Evolutionary conservation across 2,329 filamentous ascomycete species (phyloP).

Genomic region (Trichoderma oligosporum): DNA sequence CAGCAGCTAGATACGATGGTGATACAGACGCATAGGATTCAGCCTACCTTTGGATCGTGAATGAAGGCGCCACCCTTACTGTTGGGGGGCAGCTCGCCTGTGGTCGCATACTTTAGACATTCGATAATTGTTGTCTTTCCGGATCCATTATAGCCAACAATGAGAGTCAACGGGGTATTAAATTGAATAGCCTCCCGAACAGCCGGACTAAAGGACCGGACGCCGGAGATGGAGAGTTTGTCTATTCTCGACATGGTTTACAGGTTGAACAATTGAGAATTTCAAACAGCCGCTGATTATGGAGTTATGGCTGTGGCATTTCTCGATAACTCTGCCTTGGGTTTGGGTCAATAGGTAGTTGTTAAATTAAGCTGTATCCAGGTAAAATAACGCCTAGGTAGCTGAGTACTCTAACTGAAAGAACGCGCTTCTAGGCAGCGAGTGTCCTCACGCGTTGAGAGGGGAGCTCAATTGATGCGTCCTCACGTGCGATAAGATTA

Average conservation of each 20-base stretch:
- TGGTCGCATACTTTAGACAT: constrained; percentile 96
- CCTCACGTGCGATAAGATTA: constrained; percentile 23
- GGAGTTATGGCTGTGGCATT: not conserved
- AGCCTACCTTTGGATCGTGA: constrained; percentile 80
- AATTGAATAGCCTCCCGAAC: constrained; percentile 79
- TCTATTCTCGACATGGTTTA: constrained; percentile 72
- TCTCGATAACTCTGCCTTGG: not conserved
- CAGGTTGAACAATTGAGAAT: constrained; percentile 12
- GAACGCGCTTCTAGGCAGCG: constrained; percentile 19
- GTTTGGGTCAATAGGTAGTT: not conserved
- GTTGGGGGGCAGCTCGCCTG: constrained; percentile 88
- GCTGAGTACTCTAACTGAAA: not conserved
- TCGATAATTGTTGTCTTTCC: constrained; percentile 99
- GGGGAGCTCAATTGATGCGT: constrained; percentile 21
- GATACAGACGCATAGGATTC: not conserved
- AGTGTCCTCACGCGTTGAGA: constrained; percentile 24
- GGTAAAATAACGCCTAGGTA: not conserved
- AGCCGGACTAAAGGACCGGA: constrained; percentile 79
- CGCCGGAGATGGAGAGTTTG: constrained; percentile 78
- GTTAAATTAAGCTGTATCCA: not conserved
- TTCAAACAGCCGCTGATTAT: not conserved
- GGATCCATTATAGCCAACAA: constrained; percentile 95
- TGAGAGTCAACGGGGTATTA: constrained; percentile 85
- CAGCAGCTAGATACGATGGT: not conserved
- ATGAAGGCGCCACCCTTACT: constrained; percentile 89